Evolutionary conservation across 768 basidiomycete species (phyloP), one percentile per base, ranked within the genome.

Genomic region (Pilatotrama ljubarskyi): DNA sequence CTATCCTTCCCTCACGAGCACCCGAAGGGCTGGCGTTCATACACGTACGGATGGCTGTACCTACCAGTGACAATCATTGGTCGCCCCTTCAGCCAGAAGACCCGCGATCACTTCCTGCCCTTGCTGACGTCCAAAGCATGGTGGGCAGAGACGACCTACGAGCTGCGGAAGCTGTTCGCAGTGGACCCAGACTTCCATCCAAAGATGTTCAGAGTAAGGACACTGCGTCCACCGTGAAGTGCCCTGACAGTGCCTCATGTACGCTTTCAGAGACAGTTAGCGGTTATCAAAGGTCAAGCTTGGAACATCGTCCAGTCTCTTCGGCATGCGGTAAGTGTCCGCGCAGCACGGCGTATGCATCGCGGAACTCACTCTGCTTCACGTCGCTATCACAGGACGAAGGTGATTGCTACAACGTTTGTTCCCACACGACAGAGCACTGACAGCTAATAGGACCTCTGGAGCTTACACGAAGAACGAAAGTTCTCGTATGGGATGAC

Each of bases 221-320:
- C 44, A 29, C 15, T 15, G n/a, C 32, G 11, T 13, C 1, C 51
- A 32, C 37, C 52, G 46, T 25, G 51, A 48, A 20, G 15, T 4
- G 20, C 11, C 36, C 35, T 24, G 25, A 15, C 55, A 59, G 37
- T 14, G 51, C 56, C 48, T 44, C 25, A 52, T 38, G 29, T 26
- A n/a, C 25, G 32, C 47, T 25, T 57, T 42, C 68, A 91, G 88
- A 80, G 88, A 61, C 94, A 96, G 80, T 74, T 95, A 56, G 88
- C 92, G n/a, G 92, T 96, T 5, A 88, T 96, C 59, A 95, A 95
- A 75, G 93, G 92, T 13, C 93, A 95, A 70, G 93, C 90, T 41
- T 93, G 88, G 84, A 94, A 95, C 66, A 88, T 95, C 37, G 81
- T 95, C 2, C 89, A 94, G 70, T 93, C 90, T 1, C 75, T 94